Evolutionary conservation across 2,329 filamentous ascomycete species (phyloP).

Genomic region (Colletotrichum zoysiae): DNA sequence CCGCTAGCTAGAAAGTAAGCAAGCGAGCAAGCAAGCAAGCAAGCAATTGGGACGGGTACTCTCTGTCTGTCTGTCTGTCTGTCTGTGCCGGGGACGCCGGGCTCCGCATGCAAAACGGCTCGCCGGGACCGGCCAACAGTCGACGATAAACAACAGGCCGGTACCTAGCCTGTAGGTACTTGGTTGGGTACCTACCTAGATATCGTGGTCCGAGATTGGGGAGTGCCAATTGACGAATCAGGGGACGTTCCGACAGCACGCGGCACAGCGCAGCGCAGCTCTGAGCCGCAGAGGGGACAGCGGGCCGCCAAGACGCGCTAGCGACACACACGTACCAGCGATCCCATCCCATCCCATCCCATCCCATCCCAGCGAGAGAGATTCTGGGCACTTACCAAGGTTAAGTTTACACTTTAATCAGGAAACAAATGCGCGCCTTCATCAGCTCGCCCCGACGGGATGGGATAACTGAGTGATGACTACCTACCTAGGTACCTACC

Average conservation of each 20-base stretch:
- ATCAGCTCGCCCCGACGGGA: too few relatives aligned
- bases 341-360: neutral
- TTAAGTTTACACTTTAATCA: too few relatives aligned
- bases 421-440: too few relatives aligned
- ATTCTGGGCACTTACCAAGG: too few relatives aligned
- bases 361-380: too few relatives aligned
- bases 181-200: too few relatives aligned
- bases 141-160: neutral
- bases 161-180: neutral
- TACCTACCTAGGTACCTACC: too few relatives aligned
- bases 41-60: neutral
- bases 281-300: neutral
- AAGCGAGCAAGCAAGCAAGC: too few relatives aligned
- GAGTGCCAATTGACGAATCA: conserved; percentile 33
- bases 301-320: conserved; percentile 12
- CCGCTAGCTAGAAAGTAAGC: too few relatives aligned
- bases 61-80: neutral
- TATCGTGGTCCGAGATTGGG: conserved; percentile 8
- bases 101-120: neutral
- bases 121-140: neutral
- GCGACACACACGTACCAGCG: conserved; percentile 11
- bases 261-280: neutral
- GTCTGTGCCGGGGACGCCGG: neutral
- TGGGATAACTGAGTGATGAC: too few relatives aligned
- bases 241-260: conserved; percentile 22